A percentile compares a stretch with the other conserved stretches of the same genome.
phyloP scores from a whole-genome alignment of 177 flowering plant genomes.

The Viscum album region DNA sequence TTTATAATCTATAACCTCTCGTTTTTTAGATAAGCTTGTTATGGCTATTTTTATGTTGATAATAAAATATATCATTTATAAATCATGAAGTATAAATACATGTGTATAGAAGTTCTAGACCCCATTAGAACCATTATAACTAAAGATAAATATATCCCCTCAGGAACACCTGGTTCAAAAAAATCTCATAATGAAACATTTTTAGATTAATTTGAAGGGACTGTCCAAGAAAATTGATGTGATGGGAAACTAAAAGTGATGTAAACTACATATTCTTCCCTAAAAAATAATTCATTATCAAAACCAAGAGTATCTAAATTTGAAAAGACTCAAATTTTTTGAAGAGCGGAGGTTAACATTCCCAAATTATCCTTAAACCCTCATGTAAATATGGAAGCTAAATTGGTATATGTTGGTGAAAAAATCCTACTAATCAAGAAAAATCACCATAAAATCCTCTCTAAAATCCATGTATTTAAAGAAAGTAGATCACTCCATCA shows the following conservation, averaged over 20 bases:
- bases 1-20: too few relatives aligned
- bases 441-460: conserved; percentile 37
- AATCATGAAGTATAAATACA: conserved; percentile 39
- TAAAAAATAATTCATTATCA: conserved; percentile 8
- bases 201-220: conserved; percentile 15
- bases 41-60: too few relatives aligned
- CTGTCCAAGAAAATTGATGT: background rate
- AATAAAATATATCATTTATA: too few relatives aligned
- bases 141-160: conserved; percentile 38
- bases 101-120: conserved; percentile 18
- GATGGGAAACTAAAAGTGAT: conserved; percentile 11
- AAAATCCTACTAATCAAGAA: conserved; percentile 16
- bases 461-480: conserved; percentile 42
- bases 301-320: conserved; percentile 18
- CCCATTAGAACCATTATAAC: conserved; percentile 46
- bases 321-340: conserved; percentile 4
- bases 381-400: conserved; percentile 16
- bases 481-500: conserved; percentile 38
- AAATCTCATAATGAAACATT: conserved; percentile 7
- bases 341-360: conserved; percentile 7
- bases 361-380: conserved; percentile 17
- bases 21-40: too few relatives aligned
- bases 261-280: conserved; percentile 16
- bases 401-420: conserved; percentile 13
- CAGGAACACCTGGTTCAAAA: conserved; percentile 18